Base-by-base conservation (phyloP, 768 basidiomycete genomes). In the Lactifluus piperatus region DNA sequence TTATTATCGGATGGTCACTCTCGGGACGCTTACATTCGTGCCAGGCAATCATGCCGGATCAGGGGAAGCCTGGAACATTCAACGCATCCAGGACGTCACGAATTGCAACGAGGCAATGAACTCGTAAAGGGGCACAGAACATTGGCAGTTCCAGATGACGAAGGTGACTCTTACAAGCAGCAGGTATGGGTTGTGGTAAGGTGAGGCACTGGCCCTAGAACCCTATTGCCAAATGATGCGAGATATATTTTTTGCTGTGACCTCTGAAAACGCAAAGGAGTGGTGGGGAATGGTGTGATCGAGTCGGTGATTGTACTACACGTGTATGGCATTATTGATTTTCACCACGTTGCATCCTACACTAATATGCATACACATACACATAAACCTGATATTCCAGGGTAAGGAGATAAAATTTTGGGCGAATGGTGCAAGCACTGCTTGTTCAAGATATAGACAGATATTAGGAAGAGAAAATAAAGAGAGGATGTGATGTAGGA, bases 1-100 rank as follows among this genome's bases (percentile, higher is more conserved):
- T 60, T 56, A 39, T 51, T 60, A 30, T 56, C 59, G 59, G 59
- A 60, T 27, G 30, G 46, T 32, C 52, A 39, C 22, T 47, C 43
- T 50, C 44, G 45, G 45, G 55, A 58, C 52, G 30, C 16, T 43
- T 45, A 22, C 27, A 44, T 14, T 20, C 34, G 34, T 34, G 54
- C 32, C 41, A 49, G 36, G 49, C 16, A 55, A 55, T 60, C 54
- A 46, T 56, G 14, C 26, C 53, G 54, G 48, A 60, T 50, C 41
- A 50, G 30, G 54, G 29, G 36, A 44, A 50, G 59, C 34, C 54
- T 60, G 49, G 54, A 51, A 41, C 49, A 9, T 30, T n/a, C n/a
- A n/a, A n/a, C n/a, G n/a, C n/a, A n/a, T n/a, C n/a, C n/a, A n/a
- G 24, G 43, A 46, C 34, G 54, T 24, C 54, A 49, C 32, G 45